A percentile compares a stretch with the other conserved stretches of the same genome.
Evolutionary conservation across 2,329 filamentous ascomycete genomes (phyloP).

Genomic region (Parastagonospora nodorum): DNA sequence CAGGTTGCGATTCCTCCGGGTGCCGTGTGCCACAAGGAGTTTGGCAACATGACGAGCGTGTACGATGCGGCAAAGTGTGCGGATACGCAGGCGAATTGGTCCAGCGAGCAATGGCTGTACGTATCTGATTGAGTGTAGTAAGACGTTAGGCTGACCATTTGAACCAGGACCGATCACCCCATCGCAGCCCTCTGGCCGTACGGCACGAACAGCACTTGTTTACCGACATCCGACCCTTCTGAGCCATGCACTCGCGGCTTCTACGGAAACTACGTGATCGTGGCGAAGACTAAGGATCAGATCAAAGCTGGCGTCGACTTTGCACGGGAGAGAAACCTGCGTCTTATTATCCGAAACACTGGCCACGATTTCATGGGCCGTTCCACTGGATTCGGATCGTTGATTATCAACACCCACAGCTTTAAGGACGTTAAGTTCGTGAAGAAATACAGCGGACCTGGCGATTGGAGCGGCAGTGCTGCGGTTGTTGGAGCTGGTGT

Average conservation of each 20-base stretch:
- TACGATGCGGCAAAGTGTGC: conserved; percentile 35
- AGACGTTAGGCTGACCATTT: not conserved
- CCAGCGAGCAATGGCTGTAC: conserved; percentile 40
- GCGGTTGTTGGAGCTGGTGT: conserved; percentile 42
- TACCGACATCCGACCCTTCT: conserved; percentile 30
- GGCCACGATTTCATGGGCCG: conserved; percentile 46
- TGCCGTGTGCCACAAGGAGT: conserved; percentile 32
- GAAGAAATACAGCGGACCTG: conserved; percentile 37
- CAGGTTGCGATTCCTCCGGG: conserved; percentile 36
- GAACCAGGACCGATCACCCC: conserved; percentile 35
- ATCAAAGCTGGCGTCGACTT: conserved; percentile 44
- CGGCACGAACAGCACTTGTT: conserved; percentile 42
- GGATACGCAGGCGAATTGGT: conserved; percentile 31
- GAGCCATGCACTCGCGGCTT: conserved; percentile 37
- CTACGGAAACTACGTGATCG: conserved; percentile 40
- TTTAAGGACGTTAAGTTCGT: conserved; percentile 40
- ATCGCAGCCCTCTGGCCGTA: conserved; percentile 41
- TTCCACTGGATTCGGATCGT: conserved; percentile 39
- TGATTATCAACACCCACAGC: conserved; percentile 46
- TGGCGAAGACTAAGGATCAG: conserved; percentile 39
- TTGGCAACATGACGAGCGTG: conserved; percentile 27
- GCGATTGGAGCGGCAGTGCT: conserved; percentile 39
- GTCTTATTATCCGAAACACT: conserved; percentile 42
- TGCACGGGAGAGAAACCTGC: conserved; percentile 36
- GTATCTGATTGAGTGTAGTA: conserved; percentile 1